Evolutionary conservation across 495 filamentous ascomycete genomes (phyloP).

Genomic region (Lophiotrema nucula): DNA sequence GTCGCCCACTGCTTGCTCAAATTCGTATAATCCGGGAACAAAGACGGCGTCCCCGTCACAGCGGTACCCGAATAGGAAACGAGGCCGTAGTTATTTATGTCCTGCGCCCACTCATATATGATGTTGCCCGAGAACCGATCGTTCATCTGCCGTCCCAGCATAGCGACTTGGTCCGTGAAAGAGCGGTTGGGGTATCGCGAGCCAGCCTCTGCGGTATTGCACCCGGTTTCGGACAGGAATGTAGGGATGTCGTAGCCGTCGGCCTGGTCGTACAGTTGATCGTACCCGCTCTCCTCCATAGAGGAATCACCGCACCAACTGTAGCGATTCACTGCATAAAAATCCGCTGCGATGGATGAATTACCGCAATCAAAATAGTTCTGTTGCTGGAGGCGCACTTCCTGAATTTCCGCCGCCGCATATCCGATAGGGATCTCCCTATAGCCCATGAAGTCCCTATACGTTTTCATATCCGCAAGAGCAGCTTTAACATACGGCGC

Average conservation of each 20-base stretch:
- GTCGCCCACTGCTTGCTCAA: slow-evolving; percentile 13
- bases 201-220: not conserved
- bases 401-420: slow-evolving; percentile 10
- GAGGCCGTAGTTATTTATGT: slow-evolving; percentile 18
- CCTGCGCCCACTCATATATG: slow-evolving; percentile 23
- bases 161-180: slow-evolving; percentile 14
- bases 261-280: slow-evolving; percentile 2
- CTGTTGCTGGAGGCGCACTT: slow-evolving; percentile 5
- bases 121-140: slow-evolving; percentile 22
- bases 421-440: slow-evolving; percentile 28
- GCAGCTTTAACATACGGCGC: slow-evolving; percentile 21
- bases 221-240: slow-evolving; percentile 25
- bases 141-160: slow-evolving; percentile 24
- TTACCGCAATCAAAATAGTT: slow-evolving; percentile 28
- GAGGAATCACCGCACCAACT: slow-evolving; percentile 15
- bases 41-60: not conserved
- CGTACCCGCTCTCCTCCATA: slow-evolving; percentile 19
- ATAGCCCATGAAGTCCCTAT: slow-evolving; percentile 23
- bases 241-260: slow-evolving; percentile 21
- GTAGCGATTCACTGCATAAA: slow-evolving; percentile 19
- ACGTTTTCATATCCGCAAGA: slow-evolving; percentile 29
- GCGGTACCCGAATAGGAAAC: not conserved
- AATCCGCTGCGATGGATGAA: slow-evolving; percentile 11
- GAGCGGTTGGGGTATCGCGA: not conserved
- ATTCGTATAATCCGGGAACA: slow-evolving; percentile 7